Base-by-base conservation (phyloP, 495 filamentous ascomycete genomes). In the Penicillium taxi region DNA sequence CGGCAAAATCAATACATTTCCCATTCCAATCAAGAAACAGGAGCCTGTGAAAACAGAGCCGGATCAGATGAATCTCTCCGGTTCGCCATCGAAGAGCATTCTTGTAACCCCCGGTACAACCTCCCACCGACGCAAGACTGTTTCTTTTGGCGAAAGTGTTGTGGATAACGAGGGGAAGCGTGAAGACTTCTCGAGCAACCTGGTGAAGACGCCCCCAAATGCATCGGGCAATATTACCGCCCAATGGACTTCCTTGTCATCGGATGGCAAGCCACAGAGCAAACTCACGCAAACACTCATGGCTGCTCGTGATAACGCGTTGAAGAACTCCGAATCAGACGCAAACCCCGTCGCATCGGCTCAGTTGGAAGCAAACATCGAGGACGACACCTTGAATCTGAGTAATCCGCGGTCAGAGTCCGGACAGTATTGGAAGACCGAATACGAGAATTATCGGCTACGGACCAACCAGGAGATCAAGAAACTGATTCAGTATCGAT, bases 401-500 rank as follows among this genome's bases (percentile, higher is more conserved):
- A 76, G 81, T 33, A 77, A 84, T 28, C 88, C 91, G 4, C 76
- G 78, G 26, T 93, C 87, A 2, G 75, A 81, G 45, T 94, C 87
- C 2, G 89, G 88, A 2, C 80, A 81, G 54, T 95, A 90, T 59
- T 98, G 91, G 91, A 96, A 96, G 56, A 73, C 77, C 7, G 79
- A 94, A 55, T 94, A 84, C 49, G 81, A 93, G 39, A 76, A 71
- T 39, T 89, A 96, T 52, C 79, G 90, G 31, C 69, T 73, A 21
- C 81, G 82, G 28, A 90, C 87, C n/a, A 74, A 80, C 51, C 63
- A 69, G 8, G 84, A 89, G 53, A 83, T 90, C 58, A 80, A 81
- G 53, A 82, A 75, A 41, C 72, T 91, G 38, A 72, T 86, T 28
- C 81, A 81, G 47, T 85, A 87, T 59, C 84, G 84, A 56, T 79